phyloP scores from a whole-genome alignment of 805 yeast genomes.

The Kazachstania kunashirensis region DNA sequence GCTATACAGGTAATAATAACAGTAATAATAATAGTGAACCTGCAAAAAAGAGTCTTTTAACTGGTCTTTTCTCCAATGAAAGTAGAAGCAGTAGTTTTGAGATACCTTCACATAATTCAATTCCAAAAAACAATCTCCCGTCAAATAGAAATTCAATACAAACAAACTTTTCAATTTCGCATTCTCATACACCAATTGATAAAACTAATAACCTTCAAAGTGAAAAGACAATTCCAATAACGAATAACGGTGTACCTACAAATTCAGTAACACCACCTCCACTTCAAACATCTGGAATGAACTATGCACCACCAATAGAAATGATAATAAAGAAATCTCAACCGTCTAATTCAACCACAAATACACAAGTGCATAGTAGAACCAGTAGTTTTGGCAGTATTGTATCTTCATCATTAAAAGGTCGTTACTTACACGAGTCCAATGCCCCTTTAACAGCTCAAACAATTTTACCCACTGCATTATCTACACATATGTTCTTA shows the following conservation, averaged over 20 bases:
- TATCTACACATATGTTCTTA: conserved; percentile 51
- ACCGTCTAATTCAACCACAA: neutral
- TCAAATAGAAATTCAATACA: no score
- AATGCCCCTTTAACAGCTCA: conserved; percentile 55
- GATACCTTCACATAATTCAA: no score
- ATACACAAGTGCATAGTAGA: neutral
- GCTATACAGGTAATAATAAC: neutral
- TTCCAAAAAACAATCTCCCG: no score
- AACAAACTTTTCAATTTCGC: no score
- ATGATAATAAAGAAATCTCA: conserved; percentile 1
- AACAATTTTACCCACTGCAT: conserved; percentile 48
- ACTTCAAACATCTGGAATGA: no score
- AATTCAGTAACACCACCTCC: conserved; percentile 24
- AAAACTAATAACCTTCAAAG: no score
- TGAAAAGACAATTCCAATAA: no score
- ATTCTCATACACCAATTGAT: no score
- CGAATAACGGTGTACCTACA: no score
- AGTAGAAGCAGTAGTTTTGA: no score
- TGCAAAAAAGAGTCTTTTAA: conserved; percentile 22
- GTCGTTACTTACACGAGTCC: conserved; percentile 35
- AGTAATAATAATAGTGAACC: neutral
- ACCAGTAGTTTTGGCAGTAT: conserved; percentile 26
- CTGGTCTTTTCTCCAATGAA: conserved; percentile 24
- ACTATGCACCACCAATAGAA: conserved; percentile 1
- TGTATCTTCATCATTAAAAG: conserved; percentile 25